Base-by-base conservation (phyloP, 192 early-diverging fungal species). In the Kickxella alabastrina region DNA sequence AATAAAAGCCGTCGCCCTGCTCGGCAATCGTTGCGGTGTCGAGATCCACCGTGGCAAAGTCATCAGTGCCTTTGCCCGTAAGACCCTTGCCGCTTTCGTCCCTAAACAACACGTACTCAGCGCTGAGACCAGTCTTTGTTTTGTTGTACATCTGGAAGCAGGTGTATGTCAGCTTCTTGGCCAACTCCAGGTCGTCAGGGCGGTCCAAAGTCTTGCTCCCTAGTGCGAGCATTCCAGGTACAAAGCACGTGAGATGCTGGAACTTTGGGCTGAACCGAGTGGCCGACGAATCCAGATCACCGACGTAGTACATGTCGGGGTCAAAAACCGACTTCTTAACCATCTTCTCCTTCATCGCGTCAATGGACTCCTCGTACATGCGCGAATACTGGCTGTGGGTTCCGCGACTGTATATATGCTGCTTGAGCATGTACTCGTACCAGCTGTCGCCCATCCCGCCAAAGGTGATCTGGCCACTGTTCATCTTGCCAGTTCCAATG, bases 31-130 rank as follows among this genome's bases (percentile, higher is more conserved):
- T 39, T 1, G 67, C 49, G 2, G 38, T 28, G 6, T 35, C 14
- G 1, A 69, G 45, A 19, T 54, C n/a, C 4, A 58, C 43, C 19
- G 59, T 40, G 18, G 42, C 58, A 69, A 69, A 68, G 35, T 76
- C 62, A 18, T 53, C 41, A 6, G 59, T 45, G 49, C 49, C 37
- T 4, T 57, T 52, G 19, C 40, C 39, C 3, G 46, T 55, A 1
- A 75, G 28, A 0, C 71, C 71, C 43, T 27, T 49, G 49, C 78
- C 34, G 40, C 63, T 29, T 22, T 50, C 41, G 49, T 56, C 69
- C 49, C 81, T 78, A 77, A 89, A 90, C 25, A 83, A 88, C 31
- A 90, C 91, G 49, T 92, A 92, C 59, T 97, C 94, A 32, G 88
- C 80, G 15, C 90, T 83, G 31, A 97, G 73, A 1, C 91, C 88